Base-by-base conservation (phyloP, 2,329 filamentous ascomycete genomes). In the Ophiostoma piceae region DNA sequence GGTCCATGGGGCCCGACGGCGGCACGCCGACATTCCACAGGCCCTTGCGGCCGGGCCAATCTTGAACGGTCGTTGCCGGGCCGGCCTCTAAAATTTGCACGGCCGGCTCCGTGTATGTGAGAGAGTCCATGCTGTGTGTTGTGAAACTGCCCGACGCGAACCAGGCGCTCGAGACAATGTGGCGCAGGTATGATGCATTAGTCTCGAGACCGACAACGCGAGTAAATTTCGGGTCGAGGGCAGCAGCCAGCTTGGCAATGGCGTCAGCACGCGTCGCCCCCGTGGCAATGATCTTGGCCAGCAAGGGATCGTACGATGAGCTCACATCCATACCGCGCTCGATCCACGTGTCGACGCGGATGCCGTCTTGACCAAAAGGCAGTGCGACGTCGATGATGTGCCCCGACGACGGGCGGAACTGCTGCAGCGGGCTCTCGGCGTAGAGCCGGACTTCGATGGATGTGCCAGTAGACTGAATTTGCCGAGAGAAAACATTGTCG, bases 291-390 rank as follows among this genome's bases (percentile, higher is more conserved):
- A 87, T 79, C 76, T 88, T 88, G 4, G 84, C 85, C 69, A 87
- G 79, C 4, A 88, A 75, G 0, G 86, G 84, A 74, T 86, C 81
- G 79, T 69, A 70, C 1, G 37, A 35, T 1, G 86, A 82, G 5
- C 84, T 84, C 54, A 90, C 80, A 2, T 80, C 82, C 2, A 83
- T 82, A 6, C 87, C 87, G 1, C 82, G 83, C 69, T 83, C 81
- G 1, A 89, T 81, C 87, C 87, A 90, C 0, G 87, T 89, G 73
- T 90, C 88, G 35, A 90, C 82, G 4, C 88, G 82, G 32, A 83
- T 79, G 4, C 80, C 80, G 64, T 66, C 64, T 11, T 29, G 12
- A 14, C 22, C 75, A 14, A 81, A 74, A n/a, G 84, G 81, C 82
- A 86, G 89, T 19, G 81, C 74, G 0, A 90, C 84, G 29, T 83